Evolutionary conservation across 305 asterid genomes (phyloP).

Genomic region (Solanum hybrid): DNA sequence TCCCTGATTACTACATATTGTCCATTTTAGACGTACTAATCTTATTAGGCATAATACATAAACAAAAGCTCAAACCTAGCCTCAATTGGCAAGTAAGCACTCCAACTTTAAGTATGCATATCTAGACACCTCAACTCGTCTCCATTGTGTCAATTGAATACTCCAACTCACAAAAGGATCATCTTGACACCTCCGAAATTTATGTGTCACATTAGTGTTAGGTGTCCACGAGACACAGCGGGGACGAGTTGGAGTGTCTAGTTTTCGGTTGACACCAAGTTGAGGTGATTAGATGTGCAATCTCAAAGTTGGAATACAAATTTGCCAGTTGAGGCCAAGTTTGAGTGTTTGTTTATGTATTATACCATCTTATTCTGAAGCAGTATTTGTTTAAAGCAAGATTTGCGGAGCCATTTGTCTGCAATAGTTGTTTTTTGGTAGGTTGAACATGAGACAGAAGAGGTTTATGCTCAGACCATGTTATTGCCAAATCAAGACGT

Average conservation of each 20-base stretch:
- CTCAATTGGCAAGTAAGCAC: not conserved
- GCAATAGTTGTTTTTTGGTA: not conserved
- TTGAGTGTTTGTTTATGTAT: not conserved
- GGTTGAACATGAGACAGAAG: conserved; percentile 2
- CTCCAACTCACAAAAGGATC: not conserved
- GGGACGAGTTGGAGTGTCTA: not conserved
- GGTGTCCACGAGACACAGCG: not conserved
- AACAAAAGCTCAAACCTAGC: not conserved
- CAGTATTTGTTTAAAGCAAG: not conserved
- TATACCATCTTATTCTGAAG: not conserved
- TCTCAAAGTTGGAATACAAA: not conserved
- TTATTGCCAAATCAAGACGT: not conserved
- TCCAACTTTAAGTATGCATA: not conserved
- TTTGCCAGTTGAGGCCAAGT: not conserved
- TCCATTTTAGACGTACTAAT: not conserved
- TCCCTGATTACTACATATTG: not conserved
- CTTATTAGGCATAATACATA: not conserved
- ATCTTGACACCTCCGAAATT: not conserved
- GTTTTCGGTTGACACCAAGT: not conserved
- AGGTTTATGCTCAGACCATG: not conserved
- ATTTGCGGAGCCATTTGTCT: not conserved
- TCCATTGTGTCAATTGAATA: not conserved
- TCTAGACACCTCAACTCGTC: not conserved
- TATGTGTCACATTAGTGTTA: accelerated
- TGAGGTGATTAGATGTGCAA: not conserved